Evolutionary conservation across 2,329 filamentous ascomycete species (phyloP).

Genomic region (Colletotrichum theobromicola): DNA sequence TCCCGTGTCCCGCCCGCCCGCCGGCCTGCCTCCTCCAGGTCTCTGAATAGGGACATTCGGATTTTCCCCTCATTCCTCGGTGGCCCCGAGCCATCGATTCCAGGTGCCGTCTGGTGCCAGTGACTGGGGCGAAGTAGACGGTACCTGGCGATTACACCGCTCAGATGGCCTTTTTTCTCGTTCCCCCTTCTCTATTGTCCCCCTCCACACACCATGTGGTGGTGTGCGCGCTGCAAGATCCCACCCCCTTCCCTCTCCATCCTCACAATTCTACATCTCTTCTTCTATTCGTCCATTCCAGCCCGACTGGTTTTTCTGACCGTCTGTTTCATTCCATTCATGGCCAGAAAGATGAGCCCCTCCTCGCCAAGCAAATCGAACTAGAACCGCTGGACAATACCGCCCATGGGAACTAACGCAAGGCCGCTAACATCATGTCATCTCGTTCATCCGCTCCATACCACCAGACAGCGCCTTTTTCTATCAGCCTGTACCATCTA

Average conservation of each 20-base stretch:
- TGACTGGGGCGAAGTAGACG: not conserved
- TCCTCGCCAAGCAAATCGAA: not conserved
- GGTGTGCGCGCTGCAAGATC: not conserved
- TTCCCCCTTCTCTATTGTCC: not conserved
- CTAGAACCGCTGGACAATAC: not conserved
- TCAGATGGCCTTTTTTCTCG: not conserved
- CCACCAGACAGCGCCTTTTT: not conserved
- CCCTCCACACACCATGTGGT: not conserved
- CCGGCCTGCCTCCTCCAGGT: not conserved
- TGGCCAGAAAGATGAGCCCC: not conserved
- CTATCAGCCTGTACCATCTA: not conserved
- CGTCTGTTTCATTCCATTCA: not conserved
- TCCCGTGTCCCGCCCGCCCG: not conserved
- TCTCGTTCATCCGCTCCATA: not conserved
- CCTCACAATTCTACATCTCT: not conserved
- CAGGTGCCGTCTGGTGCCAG: not conserved
- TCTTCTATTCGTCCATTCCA: not conserved
- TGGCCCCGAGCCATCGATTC: not conserved
- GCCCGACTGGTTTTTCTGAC: not conserved
- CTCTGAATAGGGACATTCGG: conserved; percentile 4
- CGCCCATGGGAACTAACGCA: not conserved
- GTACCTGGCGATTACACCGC: not conserved
- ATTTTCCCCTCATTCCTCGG: not conserved
- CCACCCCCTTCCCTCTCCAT: not conserved
- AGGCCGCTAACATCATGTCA: not conserved